These are phyloP conservation scores for Lindgomyces ingoldianus DNA, from an alignment of 495 filamentous ascomycete species.

Conservation along the genomic window DNA sequence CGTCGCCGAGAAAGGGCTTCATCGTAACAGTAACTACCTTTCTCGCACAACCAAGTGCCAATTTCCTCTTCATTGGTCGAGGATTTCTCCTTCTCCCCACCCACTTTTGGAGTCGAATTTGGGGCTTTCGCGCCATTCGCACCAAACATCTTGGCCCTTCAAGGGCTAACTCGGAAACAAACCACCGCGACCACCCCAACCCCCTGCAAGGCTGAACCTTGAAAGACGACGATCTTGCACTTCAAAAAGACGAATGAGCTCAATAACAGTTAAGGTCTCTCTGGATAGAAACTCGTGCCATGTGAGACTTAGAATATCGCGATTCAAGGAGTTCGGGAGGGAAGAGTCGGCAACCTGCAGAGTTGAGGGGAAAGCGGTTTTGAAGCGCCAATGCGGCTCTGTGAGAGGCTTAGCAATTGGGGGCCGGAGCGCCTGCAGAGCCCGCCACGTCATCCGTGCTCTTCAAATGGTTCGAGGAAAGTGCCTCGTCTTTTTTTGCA, in stretches of 20 bases:
- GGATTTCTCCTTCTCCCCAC: background rate
- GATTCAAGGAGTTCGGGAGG: background rate
- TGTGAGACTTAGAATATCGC: background rate
- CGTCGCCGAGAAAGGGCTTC: background rate
- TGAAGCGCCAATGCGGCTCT: slow-evolving; percentile 23
- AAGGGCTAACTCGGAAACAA: no score
- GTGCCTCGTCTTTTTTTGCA: background rate
- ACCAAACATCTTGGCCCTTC: background rate
- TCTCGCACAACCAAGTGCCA: slow-evolving; percentile 20
- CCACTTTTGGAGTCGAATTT: background rate
- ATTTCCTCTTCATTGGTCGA: background rate
- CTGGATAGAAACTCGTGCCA: background rate
- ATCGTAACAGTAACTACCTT: background rate
- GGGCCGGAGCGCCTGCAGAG: slow-evolving; percentile 2
- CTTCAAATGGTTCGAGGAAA: background rate
- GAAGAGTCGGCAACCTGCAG: background rate
- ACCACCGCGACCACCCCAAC: no score
- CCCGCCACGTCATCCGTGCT: slow-evolving; percentile 30
- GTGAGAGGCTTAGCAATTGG: slow-evolving; percentile 10
- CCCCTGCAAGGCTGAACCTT: no score
- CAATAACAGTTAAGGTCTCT: no score
- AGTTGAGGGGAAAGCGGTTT: slow-evolving; percentile 1
- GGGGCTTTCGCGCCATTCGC: background rate
- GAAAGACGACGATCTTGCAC: no score
- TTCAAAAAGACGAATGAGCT: background rate